Base-by-base conservation (phyloP, 176 grass and related monocot species). In the Typha latifolia region DNA sequence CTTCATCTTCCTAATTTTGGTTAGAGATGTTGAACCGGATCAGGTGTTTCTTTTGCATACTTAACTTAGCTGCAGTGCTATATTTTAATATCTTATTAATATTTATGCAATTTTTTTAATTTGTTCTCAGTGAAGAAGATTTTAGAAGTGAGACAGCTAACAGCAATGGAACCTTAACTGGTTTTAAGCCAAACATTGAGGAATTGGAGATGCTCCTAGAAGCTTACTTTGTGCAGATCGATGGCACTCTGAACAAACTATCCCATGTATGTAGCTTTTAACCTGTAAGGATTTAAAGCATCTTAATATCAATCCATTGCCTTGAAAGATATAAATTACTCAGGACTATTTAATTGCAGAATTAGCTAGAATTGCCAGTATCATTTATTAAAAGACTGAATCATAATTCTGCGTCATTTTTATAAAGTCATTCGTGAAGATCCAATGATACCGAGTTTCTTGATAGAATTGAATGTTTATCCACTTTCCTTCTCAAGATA, bases 211-310 rank as follows among this genome's bases (percentile, higher is more conserved):
- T 94, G 90, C 90, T 89, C 81, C 75, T 94, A 57, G 90, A 94
- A 71, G 90, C 90, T 56, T 94, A 94, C 63, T 94, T 94, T 81
- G 90, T 94, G n/a, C 90, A 89, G 69, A 86, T 94, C 66, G 90
- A 94, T 69, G 90, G 90, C 32, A 89, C 90, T 32, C 85, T 94
- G 49, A 94, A 94, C 65, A 94, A 94, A 70, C 70, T 94, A 78
- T 94, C 82, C 16, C 90, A 94, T 76, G 90, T 94, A 89, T 76
- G 49, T 59, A 31, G 43, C n/a, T 70, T 63, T 76, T 76, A 43
- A 43, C 37, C 0, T 7, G 0, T 1, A 43, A 43, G 37, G 5
- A 43, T 43, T 10, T 43, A 43, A 43, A 43, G 37, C 37, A 43
- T 43, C 37, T 43, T 10, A 43, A 43, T 9, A 43, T 43, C 37